phyloP scores from a whole-genome alignment of 129 eudicot genomes.

The Apium graveolens region DNA sequence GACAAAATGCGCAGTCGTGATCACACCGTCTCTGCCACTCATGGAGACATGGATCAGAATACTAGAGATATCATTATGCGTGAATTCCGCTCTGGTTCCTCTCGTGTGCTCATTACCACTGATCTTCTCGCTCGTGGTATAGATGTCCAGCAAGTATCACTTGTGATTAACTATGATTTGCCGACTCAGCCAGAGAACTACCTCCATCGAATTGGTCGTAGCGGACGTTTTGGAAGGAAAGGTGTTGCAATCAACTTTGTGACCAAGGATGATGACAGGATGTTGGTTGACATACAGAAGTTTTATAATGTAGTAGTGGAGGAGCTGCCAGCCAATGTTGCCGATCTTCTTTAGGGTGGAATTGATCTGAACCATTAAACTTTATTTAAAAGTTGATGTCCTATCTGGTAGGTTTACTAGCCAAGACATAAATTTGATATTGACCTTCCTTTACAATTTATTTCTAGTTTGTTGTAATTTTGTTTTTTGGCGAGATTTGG shows the following conservation, averaged over 20 bases:
- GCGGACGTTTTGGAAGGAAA: slow-evolving; percentile 42
- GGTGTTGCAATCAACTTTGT: slow-evolving; percentile 39
- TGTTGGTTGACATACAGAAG: slow-evolving; percentile 33
- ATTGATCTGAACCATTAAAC: background rate
- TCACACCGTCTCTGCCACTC: slow-evolving; percentile 34
- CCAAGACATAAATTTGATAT: background rate
- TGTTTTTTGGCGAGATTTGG: background rate
- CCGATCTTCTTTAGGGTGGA: slow-evolving; percentile 26
- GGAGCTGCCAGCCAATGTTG: slow-evolving; percentile 40
- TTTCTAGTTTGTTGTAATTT: background rate
- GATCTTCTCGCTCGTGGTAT: slow-evolving; percentile 39
- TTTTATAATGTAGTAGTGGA: slow-evolving; percentile 20
- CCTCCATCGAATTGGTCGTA: slow-evolving; percentile 33
- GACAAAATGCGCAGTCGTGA: slow-evolving; percentile 30
- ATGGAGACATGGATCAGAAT: slow-evolving; percentile 37
- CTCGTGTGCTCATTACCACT: slow-evolving; percentile 36
- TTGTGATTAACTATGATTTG: slow-evolving; percentile 32
- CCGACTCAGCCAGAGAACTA: slow-evolving; percentile 43
- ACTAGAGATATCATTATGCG: slow-evolving; percentile 36
- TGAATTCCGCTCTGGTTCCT: slow-evolving; percentile 35
- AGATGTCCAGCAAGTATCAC: slow-evolving; percentile 35
- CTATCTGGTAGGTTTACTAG: slow-evolving; percentile 1
- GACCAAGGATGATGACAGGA: slow-evolving; percentile 31
- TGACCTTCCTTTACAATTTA: background rate
- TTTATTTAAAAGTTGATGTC: background rate